A percentile compares a stretch with the other conserved stretches of the same genome.
Evolutionary conservation across 2,329 filamentous ascomycete genomes (phyloP).

Genomic region (Pyricularia grisea): DNA sequence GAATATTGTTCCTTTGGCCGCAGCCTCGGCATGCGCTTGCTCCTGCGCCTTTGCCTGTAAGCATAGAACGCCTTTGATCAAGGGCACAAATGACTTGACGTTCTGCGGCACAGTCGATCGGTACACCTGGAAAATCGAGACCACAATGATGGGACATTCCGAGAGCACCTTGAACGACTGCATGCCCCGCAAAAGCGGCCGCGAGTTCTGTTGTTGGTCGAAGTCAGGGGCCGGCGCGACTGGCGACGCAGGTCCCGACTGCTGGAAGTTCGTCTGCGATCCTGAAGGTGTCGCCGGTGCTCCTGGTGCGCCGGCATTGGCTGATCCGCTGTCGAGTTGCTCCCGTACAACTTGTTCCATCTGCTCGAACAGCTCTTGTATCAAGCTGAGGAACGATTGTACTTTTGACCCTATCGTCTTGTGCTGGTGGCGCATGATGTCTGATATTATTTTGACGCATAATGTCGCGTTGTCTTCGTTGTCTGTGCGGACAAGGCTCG

Average conservation of each 20-base stretch:
- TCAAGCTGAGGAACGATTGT: conserved; percentile 81
- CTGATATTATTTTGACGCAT: conserved; percentile 96
- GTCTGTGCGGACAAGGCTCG: conserved; percentile 79
- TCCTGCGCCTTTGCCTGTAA: conserved; percentile 90
- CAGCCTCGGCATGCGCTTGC: conserved; percentile 80
- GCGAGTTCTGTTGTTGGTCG: conserved; percentile 69
- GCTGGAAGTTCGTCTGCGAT: conserved; percentile 63
- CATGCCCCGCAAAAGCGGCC: conserved; percentile 84
- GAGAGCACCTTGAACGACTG: conserved; percentile 98
- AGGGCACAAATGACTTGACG: conserved; percentile 83
- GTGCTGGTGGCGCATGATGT: conserved; percentile 86
- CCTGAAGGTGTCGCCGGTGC: conserved; percentile 59
- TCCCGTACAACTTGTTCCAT: conserved; percentile 94
- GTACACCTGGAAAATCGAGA: conserved; percentile 95
- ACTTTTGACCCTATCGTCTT: conserved; percentile 72
- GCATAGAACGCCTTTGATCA: conserved; percentile 83
- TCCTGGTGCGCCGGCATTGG: conserved; percentile 36
- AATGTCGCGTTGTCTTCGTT: conserved; percentile 99
- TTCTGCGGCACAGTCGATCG: conserved; percentile 70
- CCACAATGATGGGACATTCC: conserved; percentile 97
- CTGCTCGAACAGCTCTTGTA: conserved; percentile 90
- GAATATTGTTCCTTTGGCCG: conserved; percentile 70
- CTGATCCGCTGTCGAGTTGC: conserved; percentile 73
- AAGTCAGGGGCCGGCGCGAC: conserved; percentile 75
- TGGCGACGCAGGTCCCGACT: conserved; percentile 78